Percentiles rank a stretch among this genome's conserved stretches.
phyloP scores from a whole-genome alignment of 164 flowering plant species.

The Stephania japonica region DNA sequence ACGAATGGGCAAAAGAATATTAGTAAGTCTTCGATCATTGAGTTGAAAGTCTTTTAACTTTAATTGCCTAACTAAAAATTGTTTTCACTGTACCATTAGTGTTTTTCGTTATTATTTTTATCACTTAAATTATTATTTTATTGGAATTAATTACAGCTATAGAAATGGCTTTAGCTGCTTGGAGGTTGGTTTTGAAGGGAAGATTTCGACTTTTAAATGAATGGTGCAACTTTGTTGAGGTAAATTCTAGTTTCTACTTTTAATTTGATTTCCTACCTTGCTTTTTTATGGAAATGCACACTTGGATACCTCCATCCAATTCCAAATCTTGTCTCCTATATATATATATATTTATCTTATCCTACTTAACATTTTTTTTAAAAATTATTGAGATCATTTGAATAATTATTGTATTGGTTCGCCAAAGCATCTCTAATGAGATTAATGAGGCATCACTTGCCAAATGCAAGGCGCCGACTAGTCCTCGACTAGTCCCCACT shows the following conservation, averaged over 20 bases:
- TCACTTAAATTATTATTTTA: background rate
- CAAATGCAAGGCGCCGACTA: too few relatives aligned
- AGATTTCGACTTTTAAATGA: conserved; percentile 81
- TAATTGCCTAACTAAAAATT: background rate
- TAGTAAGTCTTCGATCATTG: conserved; percentile 39
- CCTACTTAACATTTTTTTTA: too few relatives aligned
- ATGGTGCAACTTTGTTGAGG: conserved; percentile 98
- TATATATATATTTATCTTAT: too few relatives aligned
- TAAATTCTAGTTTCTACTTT: conserved; percentile 17
- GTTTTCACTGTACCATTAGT: background rate
- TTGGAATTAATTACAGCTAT: conserved; percentile 50
- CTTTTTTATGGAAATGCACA: too few relatives aligned
- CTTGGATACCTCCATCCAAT: too few relatives aligned
- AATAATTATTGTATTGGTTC: too few relatives aligned
- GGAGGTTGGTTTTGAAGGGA: conserved; percentile 79
- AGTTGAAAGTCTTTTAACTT: background rate
- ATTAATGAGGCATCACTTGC: too few relatives aligned
- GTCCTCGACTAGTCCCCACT: too few relatives aligned
- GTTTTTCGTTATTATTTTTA: background rate
- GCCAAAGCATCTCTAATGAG: too few relatives aligned
- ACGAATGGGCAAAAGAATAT: conserved; percentile 89
- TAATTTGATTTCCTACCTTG: too few relatives aligned
- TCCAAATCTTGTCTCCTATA: too few relatives aligned
- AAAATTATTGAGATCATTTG: too few relatives aligned
- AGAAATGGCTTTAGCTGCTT: conserved; percentile 66